phyloP scores from a whole-genome alignment of 208 protist species.

The Wallacemonas sp. region DNA sequence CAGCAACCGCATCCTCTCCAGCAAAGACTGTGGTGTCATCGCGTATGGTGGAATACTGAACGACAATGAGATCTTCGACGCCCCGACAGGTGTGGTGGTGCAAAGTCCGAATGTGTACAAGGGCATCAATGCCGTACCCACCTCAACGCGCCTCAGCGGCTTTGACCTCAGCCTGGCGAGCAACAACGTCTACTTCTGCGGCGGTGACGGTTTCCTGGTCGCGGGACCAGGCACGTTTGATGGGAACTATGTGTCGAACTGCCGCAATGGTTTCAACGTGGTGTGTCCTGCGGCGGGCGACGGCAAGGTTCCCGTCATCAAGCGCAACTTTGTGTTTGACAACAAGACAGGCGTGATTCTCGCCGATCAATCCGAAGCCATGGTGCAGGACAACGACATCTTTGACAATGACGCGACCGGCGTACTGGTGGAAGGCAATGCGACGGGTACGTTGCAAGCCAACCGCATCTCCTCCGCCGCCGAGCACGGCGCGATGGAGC shows the following conservation, averaged over 20 bases:
- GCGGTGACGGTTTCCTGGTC: constrained; percentile 57
- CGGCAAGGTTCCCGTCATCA: constrained; percentile 22
- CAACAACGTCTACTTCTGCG: constrained; percentile 66
- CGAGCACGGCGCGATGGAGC: constrained; percentile 62
- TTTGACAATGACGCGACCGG: constrained; percentile 78
- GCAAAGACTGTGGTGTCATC: constrained; percentile 53
- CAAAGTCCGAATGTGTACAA: constrained; percentile 55
- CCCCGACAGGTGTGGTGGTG: constrained; percentile 54
- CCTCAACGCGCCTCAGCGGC: constrained; percentile 29
- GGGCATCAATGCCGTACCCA: constrained; percentile 54
- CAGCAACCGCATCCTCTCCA: constrained; percentile 54
- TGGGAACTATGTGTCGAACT: constrained; percentile 64
- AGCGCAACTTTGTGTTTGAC: constrained; percentile 67
- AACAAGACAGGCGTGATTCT: constrained; percentile 53
- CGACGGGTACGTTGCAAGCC: constrained; percentile 51
- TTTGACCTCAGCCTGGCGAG: constrained; percentile 35
- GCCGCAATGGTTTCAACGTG: constrained; percentile 58
- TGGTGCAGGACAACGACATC: constrained; percentile 69
- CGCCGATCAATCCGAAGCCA: constrained; percentile 39
- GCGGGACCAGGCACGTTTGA: constrained; percentile 49
- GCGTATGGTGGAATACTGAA: constrained; percentile 64
- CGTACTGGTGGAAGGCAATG: constrained; percentile 38
- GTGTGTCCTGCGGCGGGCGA: constrained; percentile 22
- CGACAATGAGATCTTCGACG: constrained; percentile 61
- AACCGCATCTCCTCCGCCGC: constrained; percentile 71